phyloP scores from a whole-genome alignment of 805 yeast genomes.

The Hanseniaspora jakobsenii region DNA sequence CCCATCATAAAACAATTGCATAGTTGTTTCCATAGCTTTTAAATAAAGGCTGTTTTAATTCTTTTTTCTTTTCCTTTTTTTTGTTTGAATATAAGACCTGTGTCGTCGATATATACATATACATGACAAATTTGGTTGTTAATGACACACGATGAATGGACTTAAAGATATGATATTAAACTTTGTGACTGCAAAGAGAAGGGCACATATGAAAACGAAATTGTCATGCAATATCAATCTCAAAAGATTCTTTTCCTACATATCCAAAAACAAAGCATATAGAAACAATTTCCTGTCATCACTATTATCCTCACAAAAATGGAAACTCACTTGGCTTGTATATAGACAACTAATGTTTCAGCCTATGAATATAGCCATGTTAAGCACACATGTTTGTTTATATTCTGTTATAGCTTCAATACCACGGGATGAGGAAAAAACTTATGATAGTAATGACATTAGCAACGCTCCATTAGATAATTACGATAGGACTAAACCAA shows the following conservation, averaged over 20 bases:
- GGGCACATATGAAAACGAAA: not conserved
- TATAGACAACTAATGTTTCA: slow-evolving; percentile 12
- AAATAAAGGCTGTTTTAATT: no score
- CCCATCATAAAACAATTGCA: no score
- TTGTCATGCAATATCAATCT: no score
- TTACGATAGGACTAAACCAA: no score
- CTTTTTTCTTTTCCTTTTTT: not conserved
- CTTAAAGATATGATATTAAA: no score
- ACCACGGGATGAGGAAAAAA: no score
- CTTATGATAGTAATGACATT: no score
- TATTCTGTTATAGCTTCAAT: slow-evolving; percentile 3
- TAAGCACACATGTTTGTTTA: slow-evolving; percentile 2
- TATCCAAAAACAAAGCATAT: not conserved
- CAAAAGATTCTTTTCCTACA: slow-evolving; percentile 5
- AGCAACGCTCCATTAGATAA: no score
- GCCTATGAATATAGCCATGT: slow-evolving; percentile 2
- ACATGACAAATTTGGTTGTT: not conserved
- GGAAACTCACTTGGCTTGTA: slow-evolving; percentile 12
- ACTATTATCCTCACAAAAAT: slow-evolving; percentile 1
- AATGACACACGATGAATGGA: not conserved
- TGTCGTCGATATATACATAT: no score
- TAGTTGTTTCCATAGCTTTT: no score
- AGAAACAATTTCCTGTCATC: not conserved
- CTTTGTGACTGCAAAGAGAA: no score
- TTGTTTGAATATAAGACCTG: no score